Percentiles rank a stretch among this genome's conserved stretches.
Conservation (phyloP, 2,329 filamentous ascomycete genomes). For the Penicillium hordei region DNA sequence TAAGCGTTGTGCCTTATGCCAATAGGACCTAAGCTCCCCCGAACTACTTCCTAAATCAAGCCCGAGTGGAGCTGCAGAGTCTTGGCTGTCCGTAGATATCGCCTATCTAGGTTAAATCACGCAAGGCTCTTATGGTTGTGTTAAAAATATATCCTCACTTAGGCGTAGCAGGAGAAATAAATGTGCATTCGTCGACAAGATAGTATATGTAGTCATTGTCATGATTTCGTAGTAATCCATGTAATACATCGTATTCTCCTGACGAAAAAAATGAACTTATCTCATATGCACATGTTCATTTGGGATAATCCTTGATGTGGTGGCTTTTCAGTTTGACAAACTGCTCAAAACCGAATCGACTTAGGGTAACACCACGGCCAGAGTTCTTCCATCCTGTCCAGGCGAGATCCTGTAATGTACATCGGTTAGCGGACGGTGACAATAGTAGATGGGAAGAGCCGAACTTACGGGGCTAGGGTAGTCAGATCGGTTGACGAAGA, state of each 20-base stretch:
- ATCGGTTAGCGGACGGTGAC: neutral
- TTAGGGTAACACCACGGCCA: constrained; percentile 85
- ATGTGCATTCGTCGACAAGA: neutral
- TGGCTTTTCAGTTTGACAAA: constrained; percentile 97
- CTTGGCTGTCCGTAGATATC: neutral
- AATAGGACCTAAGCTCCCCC: neutral
- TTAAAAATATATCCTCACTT: neutral
- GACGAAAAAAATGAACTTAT: neutral
- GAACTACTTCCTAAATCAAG: neutral
- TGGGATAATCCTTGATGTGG: constrained; percentile 78
- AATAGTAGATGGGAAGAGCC: neutral
- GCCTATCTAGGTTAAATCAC: too few species aligned
- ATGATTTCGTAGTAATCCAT: neutral
- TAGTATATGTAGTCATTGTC: neutral
- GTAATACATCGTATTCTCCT: neutral
- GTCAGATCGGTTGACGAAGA: constrained; percentile 94
- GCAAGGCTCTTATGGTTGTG: too few species aligned
- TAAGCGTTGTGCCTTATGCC: neutral
- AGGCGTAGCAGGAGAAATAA: neutral
- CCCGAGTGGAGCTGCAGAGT: neutral
- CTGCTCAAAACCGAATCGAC: constrained; percentile 88
- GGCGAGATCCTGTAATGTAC: constrained; percentile 70
- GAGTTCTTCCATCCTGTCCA: constrained; percentile 99
- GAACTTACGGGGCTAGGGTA: constrained; percentile 81
- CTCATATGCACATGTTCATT: constrained; percentile 35